Percentiles rank a stretch among this genome's conserved stretches.
These are phyloP conservation scores for Chenopodium formosanum DNA, from an alignment of 148 eudicot species.

Conservation along the genomic window DNA sequence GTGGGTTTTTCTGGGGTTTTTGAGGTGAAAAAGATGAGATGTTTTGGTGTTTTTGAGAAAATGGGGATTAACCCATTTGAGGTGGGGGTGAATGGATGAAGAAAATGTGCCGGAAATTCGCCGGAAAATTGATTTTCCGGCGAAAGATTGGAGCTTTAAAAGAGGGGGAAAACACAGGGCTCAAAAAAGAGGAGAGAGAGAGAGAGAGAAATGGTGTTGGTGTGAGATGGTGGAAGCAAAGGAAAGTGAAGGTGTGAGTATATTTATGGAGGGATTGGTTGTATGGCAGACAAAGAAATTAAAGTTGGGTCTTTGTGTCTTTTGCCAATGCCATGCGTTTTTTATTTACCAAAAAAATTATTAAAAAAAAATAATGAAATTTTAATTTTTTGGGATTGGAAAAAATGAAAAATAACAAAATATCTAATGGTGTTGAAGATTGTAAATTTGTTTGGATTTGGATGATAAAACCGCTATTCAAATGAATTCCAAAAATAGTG, in stretches of 20 bases:
- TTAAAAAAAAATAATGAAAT: no score
- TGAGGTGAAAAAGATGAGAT: not conserved
- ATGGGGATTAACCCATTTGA: constrained; percentile 16
- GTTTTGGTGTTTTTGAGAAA: not conserved
- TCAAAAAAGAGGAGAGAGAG: not conserved
- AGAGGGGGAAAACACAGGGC: constrained; percentile 11
- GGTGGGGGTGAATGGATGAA: not conserved
- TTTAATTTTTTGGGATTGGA: no score
- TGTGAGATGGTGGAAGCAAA: constrained; percentile 15
- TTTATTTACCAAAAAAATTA: not conserved
- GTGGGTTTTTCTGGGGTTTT: constrained; percentile 13
- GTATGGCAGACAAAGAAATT: constrained; percentile 8
- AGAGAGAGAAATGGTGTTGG: not conserved
- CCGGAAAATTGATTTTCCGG: constrained; percentile 32
- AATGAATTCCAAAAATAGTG: no score
- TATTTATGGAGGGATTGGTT: constrained; percentile 7
- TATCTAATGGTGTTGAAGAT: not conserved
- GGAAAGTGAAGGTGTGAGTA: constrained; percentile 6
- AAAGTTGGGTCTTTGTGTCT: constrained; percentile 12
- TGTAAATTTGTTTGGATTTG: no score
- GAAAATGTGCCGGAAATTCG: not conserved
- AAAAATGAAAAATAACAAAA: no score
- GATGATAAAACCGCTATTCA: no score
- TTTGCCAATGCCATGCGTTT: constrained; percentile 4
- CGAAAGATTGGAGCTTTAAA: not conserved